phyloP scores from a whole-genome alignment of 306 rosid species.

The Sicyos edulis region DNA sequence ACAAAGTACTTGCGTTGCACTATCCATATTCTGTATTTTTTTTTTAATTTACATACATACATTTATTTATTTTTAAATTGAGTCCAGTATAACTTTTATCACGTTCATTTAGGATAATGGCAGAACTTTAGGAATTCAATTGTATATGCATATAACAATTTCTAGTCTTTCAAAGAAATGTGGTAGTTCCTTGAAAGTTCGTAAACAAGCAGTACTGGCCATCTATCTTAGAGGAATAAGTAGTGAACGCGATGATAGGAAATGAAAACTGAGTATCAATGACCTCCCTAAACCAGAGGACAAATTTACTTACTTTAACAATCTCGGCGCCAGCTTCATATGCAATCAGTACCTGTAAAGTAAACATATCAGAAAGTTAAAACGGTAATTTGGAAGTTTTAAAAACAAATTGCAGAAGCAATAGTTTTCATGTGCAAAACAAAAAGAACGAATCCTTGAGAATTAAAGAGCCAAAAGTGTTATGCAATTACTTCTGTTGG shows the following conservation, averaged over 20 bases:
- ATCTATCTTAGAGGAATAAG: background rate
- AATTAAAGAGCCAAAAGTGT: slow-evolving; percentile 2
- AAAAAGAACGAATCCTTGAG: slow-evolving; percentile 13
- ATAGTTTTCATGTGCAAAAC: slow-evolving; percentile 12
- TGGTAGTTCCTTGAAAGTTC: slow-evolving; percentile 3
- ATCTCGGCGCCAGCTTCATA: slow-evolving; percentile 65
- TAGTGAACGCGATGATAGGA: background rate
- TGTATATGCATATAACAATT: background rate
- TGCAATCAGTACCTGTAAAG: slow-evolving; percentile 65
- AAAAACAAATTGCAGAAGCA: background rate
- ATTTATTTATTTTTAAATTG: background rate
- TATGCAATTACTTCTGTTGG: slow-evolving; percentile 80
- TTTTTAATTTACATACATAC: no score
- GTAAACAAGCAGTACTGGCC: background rate
- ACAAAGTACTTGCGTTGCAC: background rate
- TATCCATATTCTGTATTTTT: no score
- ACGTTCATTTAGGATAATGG: background rate
- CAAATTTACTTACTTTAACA: slow-evolving; percentile 53
- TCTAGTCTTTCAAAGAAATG: slow-evolving; percentile 2
- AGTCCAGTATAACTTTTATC: background rate
- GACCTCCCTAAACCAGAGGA: background rate
- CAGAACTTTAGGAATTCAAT: background rate
- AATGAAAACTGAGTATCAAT: background rate
- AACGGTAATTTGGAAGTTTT: background rate
- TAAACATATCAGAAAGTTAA: background rate